These are phyloP conservation scores for Trichoderma sp. DNA, from an alignment of 2,329 filamentous ascomycete genomes.

Conservation along the genomic window DNA sequence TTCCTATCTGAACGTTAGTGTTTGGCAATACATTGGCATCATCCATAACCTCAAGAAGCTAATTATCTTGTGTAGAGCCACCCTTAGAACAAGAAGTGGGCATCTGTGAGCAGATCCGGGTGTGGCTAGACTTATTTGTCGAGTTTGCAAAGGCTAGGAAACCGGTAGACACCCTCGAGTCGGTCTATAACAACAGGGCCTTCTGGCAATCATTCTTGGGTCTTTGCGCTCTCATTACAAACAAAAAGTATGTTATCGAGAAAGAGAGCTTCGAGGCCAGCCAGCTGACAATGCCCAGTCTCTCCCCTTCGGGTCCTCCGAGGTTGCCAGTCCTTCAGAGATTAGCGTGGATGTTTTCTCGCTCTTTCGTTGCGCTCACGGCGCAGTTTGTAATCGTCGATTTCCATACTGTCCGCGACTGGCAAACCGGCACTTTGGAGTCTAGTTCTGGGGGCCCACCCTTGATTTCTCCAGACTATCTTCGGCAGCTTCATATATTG, in stretches of 20 bases:
- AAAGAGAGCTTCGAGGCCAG: background rate
- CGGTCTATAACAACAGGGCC: slow-evolving; percentile 41
- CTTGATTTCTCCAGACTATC: slow-evolving; percentile 37
- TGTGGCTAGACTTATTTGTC: slow-evolving; percentile 52
- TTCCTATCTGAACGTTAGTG: slow-evolving; percentile 36
- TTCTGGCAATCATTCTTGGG: slow-evolving; percentile 55
- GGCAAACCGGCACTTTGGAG: background rate
- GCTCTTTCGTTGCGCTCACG: slow-evolving; percentile 46
- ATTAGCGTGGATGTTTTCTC: slow-evolving; percentile 36
- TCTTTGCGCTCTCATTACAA: slow-evolving; percentile 37
- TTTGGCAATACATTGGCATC: background rate
- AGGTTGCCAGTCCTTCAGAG: slow-evolving; percentile 31
- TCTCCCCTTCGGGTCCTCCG: slow-evolving; percentile 25
- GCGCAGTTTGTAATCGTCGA: slow-evolving; percentile 54
- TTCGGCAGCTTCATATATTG: slow-evolving; percentile 42
- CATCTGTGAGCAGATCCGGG: slow-evolving; percentile 42
- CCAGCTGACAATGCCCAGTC: slow-evolving; percentile 23
- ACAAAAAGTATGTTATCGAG: slow-evolving; percentile 41
- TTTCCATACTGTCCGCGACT: slow-evolving; percentile 24
- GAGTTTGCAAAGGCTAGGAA: slow-evolving; percentile 37
- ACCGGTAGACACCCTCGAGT: slow-evolving; percentile 38
- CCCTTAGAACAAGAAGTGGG: slow-evolving; percentile 44
- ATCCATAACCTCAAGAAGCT: background rate
- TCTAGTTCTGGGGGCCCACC: slow-evolving; percentile 24
- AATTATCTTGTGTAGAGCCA: slow-evolving; percentile 38